Percentiles rank a stretch among this genome's conserved stretches.
These are phyloP conservation scores for Bullera alba DNA, from an alignment of 768 basidiomycete genomes.

Conservation along the genomic window DNA sequence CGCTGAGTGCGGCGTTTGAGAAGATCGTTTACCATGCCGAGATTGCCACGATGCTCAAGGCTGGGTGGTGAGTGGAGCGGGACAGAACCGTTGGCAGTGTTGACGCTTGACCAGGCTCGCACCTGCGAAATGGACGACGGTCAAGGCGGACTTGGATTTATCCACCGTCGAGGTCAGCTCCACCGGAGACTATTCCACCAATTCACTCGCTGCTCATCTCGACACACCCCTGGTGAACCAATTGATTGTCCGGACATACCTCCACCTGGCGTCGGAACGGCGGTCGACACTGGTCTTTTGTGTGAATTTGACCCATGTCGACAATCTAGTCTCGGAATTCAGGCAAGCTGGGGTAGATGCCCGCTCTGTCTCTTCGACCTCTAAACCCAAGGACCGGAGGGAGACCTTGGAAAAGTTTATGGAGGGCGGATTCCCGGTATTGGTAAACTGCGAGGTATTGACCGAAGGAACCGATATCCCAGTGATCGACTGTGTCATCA, in stretches of 20 bases:
- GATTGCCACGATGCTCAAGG: constrained; percentile 85
- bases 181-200: constrained; percentile 75
- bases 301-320: constrained; percentile 73
- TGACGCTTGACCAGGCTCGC: constrained; percentile 66
- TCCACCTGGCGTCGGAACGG: constrained; percentile 68
- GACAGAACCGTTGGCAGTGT: neutral
- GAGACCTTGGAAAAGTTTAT: constrained; percentile 62
- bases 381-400: constrained; percentile 59
- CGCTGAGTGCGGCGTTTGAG: constrained; percentile 81
- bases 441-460: constrained; percentile 89
- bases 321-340: constrained; percentile 65
- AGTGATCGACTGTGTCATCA: constrained; percentile 80
- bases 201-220: constrained; percentile 69
- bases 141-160: constrained; percentile 67
- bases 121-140: constrained; percentile 74
- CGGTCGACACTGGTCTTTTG: constrained; percentile 91
- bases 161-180: constrained; percentile 58
- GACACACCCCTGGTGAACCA: constrained; percentile 72
- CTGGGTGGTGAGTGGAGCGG: constrained; percentile 59
- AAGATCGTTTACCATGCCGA: constrained; percentile 86
- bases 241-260: constrained; percentile 72
- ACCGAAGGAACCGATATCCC: constrained; percentile 95
- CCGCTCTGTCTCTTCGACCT: constrained; percentile 66
- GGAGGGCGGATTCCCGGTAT: constrained; percentile 67
- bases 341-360: constrained; percentile 74